These are phyloP conservation scores for Phytophthora constricta DNA, from an alignment of 352 stramenopile species.

Conservation along the genomic window DNA sequence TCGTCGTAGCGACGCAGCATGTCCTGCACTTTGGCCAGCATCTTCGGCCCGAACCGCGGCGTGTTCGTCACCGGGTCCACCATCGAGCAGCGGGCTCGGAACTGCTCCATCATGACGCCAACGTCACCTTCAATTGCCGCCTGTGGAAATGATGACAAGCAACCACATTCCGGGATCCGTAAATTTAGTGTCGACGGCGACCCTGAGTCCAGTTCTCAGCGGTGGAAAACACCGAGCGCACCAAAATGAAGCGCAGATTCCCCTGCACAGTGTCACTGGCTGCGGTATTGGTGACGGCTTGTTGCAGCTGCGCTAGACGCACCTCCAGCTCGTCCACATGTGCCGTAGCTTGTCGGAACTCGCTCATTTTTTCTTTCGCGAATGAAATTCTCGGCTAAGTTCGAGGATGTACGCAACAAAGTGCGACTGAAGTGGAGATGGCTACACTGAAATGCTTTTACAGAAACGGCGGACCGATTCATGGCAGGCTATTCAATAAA, in stretches of 20 bases:
- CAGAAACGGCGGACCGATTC: no score
- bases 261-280: constrained; percentile 13
- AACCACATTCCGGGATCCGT: neutral
- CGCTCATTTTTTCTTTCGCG: constrained; percentile 50
- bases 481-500: no score
- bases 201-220: constrained; percentile 11
- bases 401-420: no score
- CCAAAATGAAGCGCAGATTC: constrained; percentile 40
- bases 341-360: constrained; percentile 53
- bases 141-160: constrained; percentile 18
- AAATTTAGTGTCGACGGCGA: neutral
- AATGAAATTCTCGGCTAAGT: no score
- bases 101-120: constrained; percentile 52
- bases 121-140: constrained; percentile 40
- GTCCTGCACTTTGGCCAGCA: constrained; percentile 65
- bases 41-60: constrained; percentile 80
- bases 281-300: neutral
- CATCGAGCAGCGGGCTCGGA: constrained; percentile 55
- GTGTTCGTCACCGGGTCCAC: constrained; percentile 77
- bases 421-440: neutral
- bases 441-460: no score
- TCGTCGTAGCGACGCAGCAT: constrained; percentile 61
- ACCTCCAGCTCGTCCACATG: constrained; percentile 53
- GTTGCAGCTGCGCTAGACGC: constrained; percentile 40
- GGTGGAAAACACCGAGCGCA: constrained; percentile 9